phyloP scores from a whole-genome alignment of 331 rosid genomes.

The Cydonia oblonga region DNA sequence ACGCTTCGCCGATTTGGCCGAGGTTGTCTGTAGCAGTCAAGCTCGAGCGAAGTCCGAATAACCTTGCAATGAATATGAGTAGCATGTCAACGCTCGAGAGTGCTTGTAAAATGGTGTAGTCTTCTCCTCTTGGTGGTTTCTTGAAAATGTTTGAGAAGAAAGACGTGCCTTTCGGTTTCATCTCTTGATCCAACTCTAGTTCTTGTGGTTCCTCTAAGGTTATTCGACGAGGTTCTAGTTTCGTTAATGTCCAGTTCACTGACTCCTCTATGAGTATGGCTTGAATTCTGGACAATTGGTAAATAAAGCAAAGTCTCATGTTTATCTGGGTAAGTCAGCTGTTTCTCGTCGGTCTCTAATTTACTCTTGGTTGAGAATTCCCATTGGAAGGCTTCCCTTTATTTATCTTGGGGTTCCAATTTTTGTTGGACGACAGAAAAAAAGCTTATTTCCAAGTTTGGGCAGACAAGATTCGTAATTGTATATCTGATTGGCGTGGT shows the following conservation, averaged over 20 bases:
- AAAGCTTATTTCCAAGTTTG: background rate
- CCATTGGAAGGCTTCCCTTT: background rate
- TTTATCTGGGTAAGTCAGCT: background rate
- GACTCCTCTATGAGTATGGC: background rate
- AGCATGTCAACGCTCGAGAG: conserved; percentile 13
- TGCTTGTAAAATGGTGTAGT: conserved; percentile 12
- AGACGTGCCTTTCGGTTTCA: background rate
- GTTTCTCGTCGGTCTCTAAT: background rate
- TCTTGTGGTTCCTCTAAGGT: background rate
- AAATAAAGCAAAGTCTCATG: background rate
- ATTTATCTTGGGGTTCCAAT: background rate
- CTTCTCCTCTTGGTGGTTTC: conserved; percentile 16
- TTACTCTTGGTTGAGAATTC: background rate
- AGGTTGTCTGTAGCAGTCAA: background rate
- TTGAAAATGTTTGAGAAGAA: background rate
- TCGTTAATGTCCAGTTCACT: background rate
- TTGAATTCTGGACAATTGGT: background rate
- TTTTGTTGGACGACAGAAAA: background rate
- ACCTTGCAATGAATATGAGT: background rate
- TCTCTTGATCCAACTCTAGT: background rate
- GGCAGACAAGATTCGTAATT: background rate
- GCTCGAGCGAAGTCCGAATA: conserved; percentile 1
- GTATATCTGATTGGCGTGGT: background rate
- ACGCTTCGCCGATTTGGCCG: background rate
- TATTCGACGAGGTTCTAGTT: background rate